These are phyloP conservation scores for Lignosus rhinocerotis DNA, from an alignment of 1,284 basidiomycete species.

Conservation along the genomic window DNA sequence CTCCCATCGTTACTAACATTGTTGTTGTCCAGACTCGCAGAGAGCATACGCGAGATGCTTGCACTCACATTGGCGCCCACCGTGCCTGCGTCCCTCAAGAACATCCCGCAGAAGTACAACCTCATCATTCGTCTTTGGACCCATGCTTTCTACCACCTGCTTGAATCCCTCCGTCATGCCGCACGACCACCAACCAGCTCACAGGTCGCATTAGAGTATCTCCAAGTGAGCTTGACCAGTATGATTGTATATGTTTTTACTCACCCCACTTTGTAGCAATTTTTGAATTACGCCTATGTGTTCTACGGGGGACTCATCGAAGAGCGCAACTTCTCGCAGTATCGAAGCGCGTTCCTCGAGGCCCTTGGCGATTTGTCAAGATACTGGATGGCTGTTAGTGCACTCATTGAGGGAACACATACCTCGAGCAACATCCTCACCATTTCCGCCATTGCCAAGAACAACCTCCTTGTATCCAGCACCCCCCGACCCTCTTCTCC, in stretches of 20 bases:
- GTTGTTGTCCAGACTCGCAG: conserved; percentile 65
- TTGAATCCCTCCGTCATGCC: conserved; percentile 86
- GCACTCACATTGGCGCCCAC: conserved; percentile 84
- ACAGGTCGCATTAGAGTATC: conserved; percentile 48
- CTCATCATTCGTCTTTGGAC: conserved; percentile 95
- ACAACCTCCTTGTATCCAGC: conserved; percentile 25
- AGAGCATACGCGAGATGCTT: conserved; percentile 87
- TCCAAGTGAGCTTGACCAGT: conserved; percentile 29
- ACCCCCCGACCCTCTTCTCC: conserved; percentile 26
- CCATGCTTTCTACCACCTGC: conserved; percentile 85
- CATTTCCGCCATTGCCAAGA: conserved; percentile 32
- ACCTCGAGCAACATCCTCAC: conserved; percentile 46
- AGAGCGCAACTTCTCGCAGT: conserved; percentile 69
- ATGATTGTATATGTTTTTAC: background rate
- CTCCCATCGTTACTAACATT: background rate
- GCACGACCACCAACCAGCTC: conserved; percentile 78
- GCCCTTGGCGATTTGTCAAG: conserved; percentile 94
- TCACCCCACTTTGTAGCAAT: conserved; percentile 45
- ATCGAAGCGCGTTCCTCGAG: conserved; percentile 90
- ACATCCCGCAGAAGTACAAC: conserved; percentile 92
- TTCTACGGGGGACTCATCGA: conserved; percentile 93
- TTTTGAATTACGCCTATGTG: conserved; percentile 93
- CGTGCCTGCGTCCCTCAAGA: conserved; percentile 84
- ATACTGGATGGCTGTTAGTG: conserved; percentile 92
- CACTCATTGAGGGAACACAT: conserved; percentile 53